These are phyloP conservation scores for Macaranga tanarius DNA, from an alignment of 441 rosid genomes.

Conservation along the genomic window DNA sequence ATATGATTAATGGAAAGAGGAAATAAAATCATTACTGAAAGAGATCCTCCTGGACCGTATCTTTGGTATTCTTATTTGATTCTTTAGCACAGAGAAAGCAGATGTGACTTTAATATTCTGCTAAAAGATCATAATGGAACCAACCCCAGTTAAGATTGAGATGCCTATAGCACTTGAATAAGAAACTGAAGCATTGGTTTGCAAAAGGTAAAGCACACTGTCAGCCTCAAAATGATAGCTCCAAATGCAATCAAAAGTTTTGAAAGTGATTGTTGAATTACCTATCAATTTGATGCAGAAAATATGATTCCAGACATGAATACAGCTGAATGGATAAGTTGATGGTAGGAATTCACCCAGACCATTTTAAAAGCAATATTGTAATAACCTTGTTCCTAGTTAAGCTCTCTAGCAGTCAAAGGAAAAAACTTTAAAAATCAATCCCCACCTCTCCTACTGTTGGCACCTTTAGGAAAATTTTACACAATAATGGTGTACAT, in stretches of 20 bases:
- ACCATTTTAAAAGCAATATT: conserved; percentile 2
- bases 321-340: conserved; percentile 3
- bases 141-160: too few relatives aligned
- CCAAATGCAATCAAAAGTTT: background rate
- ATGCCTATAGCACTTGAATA: too few relatives aligned
- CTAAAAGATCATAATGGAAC: too few relatives aligned
- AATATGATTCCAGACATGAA: conserved; percentile 1
- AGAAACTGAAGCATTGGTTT: too few relatives aligned
- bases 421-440: conserved; percentile 9
- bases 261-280: background rate
- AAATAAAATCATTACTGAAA: too few relatives aligned
- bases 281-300: conserved; percentile 14
- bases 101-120: too few relatives aligned
- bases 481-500: conserved; percentile 31
- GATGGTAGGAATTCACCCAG: conserved; percentile 1
- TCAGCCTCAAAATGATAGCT: background rate
- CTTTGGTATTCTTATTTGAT: too few relatives aligned
- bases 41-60: too few relatives aligned
- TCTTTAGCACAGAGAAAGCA: too few relatives aligned
- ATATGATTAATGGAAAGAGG: too few relatives aligned
- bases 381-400: conserved; percentile 28
- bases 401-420: conserved; percentile 17
- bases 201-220: too few relatives aligned
- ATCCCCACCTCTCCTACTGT: conserved; percentile 25
- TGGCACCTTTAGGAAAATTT: conserved; percentile 33